phyloP scores from a whole-genome alignment of 345 rosid species.

The Syzygium grande region DNA sequence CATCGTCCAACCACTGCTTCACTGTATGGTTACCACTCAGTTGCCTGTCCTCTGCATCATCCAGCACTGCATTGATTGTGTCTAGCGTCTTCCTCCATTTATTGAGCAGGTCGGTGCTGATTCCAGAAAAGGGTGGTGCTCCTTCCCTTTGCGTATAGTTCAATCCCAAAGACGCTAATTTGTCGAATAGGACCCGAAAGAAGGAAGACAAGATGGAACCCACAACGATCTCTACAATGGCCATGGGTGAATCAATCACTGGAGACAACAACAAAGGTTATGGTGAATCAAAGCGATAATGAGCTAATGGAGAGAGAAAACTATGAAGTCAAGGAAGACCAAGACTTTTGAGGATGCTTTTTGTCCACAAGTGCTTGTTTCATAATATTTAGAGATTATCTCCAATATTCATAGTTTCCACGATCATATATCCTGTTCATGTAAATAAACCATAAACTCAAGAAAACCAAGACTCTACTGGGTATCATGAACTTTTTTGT shows the following conservation, averaged over 20 bases:
- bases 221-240: background rate
- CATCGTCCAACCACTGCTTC: background rate
- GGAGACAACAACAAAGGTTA: background rate
- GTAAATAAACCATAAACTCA: no score
- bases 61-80: background rate
- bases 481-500: no score
- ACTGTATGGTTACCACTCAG: background rate
- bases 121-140: background rate
- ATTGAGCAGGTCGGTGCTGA: background rate
- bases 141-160: rapidly evolving
- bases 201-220: background rate
- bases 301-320: background rate
- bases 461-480: no score
- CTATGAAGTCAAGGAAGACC: background rate
- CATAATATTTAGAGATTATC: no score
- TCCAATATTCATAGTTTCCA: no score
- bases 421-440: no score
- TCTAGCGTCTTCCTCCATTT: rapidly evolving
- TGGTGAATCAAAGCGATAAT: background rate
- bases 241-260: background rate
- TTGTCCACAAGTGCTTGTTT: rapidly evolving
- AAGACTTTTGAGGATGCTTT: background rate
- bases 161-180: background rate
- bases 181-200: background rate
- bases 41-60: background rate